Conservation (phyloP, 75 land plant species). For the Sequoiadendron giganteum region DNA sequence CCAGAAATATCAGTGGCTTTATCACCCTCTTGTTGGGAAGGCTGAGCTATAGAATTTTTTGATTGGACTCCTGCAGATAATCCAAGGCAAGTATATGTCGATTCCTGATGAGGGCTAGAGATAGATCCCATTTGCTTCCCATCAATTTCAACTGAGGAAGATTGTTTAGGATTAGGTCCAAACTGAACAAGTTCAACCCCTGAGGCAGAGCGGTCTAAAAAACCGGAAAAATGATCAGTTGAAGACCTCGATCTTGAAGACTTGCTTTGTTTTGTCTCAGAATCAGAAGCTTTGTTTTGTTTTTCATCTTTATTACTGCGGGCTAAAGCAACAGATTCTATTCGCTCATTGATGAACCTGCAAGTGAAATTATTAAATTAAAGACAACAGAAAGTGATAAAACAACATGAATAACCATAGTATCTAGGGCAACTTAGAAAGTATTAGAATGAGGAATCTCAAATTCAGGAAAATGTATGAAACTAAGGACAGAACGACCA, state of each 20-base stretch:
- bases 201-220: slow-evolving; percentile 39
- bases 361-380: slow-evolving; percentile 10
- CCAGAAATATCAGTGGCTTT: neutral
- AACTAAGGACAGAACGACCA: neutral
- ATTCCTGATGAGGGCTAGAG: neutral
- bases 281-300: slow-evolving; percentile 13
- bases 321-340: slow-evolving; percentile 53
- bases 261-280: slow-evolving; percentile 18
- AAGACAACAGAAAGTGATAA: neutral
- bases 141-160: slow-evolving; percentile 5
- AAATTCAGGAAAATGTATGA: neutral
- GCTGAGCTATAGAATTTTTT: neutral
- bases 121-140: neutral
- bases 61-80: slow-evolving; percentile 3
- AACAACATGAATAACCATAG: neutral
- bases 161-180: slow-evolving; percentile 25
- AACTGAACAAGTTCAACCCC: slow-evolving; percentile 74
- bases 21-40: slow-evolving; percentile 2
- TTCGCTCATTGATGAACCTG: slow-evolving; percentile 86
- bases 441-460: neutral
- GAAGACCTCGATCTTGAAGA: slow-evolving; percentile 27
- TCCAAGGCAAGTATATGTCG: neutral
- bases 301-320: slow-evolving; percentile 27
- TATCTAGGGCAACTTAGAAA: neutral
- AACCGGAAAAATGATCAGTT: slow-evolving; percentile 40